phyloP scores from a whole-genome alignment of 225 moss, liverwort and hornwort genomes.

The Straminergon stramineum region DNA sequence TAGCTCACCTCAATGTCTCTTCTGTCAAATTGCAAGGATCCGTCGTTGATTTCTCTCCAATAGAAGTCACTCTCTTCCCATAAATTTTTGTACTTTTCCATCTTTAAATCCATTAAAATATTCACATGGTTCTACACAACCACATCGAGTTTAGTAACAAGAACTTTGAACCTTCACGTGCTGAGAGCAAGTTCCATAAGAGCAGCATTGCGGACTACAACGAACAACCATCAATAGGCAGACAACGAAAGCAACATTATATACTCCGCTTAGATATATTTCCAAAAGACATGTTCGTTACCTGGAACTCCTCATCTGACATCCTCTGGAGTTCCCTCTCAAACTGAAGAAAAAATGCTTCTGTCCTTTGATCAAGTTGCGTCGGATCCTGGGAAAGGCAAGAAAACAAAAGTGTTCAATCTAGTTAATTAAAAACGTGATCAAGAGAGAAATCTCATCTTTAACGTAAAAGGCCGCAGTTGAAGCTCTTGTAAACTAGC shows the following conservation, averaged over 20 bases:
- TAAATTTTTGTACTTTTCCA: slow-evolving; percentile 92
- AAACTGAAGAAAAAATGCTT: slow-evolving; percentile 73
- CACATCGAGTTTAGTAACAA: background rate
- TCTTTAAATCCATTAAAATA: slow-evolving; percentile 68
- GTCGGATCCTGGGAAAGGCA: slow-evolving; percentile 45
- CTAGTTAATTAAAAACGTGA: background rate
- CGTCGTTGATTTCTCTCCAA: slow-evolving; percentile 84
- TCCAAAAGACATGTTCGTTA: background rate
- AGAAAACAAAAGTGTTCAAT: background rate
- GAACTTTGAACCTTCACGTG: background rate
- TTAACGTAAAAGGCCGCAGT: background rate
- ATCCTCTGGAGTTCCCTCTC: slow-evolving; percentile 59
- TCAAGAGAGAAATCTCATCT: background rate
- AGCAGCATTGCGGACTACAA: background rate
- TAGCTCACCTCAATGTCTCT: slow-evolving; percentile 55
- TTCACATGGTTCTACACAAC: slow-evolving; percentile 51
- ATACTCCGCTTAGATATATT: background rate
- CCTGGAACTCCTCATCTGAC: slow-evolving; percentile 74
- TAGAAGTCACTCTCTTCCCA: slow-evolving; percentile 90
- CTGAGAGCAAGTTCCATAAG: background rate
- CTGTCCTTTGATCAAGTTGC: slow-evolving; percentile 79
- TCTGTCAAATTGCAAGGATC: slow-evolving; percentile 72
- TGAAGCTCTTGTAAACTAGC: background rate
- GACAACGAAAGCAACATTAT: background rate
- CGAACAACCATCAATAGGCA: background rate